Percentiles rank a stretch among this genome's conserved stretches.
phyloP scores from a whole-genome alignment of 495 filamentous ascomycete species.

The Podospora pseudoanserina region DNA sequence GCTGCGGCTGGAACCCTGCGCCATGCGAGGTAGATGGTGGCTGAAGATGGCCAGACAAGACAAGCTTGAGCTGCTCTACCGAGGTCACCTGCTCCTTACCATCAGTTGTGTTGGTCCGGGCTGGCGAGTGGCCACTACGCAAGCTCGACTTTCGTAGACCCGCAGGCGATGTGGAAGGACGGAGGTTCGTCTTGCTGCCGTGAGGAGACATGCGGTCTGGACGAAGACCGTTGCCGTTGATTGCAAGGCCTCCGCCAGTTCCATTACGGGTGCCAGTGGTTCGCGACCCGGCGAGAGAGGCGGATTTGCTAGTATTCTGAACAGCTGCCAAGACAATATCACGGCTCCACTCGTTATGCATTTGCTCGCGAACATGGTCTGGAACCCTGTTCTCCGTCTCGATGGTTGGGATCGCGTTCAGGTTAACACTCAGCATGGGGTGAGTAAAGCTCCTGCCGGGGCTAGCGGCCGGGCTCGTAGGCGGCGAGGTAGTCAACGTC shows the following conservation, averaged over 20 bases:
- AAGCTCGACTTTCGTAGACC: conserved; percentile 42
- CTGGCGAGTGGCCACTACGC: conserved; percentile 47
- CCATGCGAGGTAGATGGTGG: conserved; percentile 29
- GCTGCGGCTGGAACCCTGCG: conserved; percentile 6
- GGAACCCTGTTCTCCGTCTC: conserved; percentile 39
- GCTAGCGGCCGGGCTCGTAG: conserved; percentile 65
- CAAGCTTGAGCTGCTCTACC: conserved; percentile 82
- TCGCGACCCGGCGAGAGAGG: conserved; percentile 70
- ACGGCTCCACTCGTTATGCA: conserved; percentile 68
- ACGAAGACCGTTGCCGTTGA: conserved; percentile 52
- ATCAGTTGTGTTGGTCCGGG: conserved; percentile 53
- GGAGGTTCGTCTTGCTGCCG: conserved; percentile 40
- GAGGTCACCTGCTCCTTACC: conserved; percentile 64
- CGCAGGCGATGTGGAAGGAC: conserved; percentile 39
- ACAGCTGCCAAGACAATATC: conserved; percentile 64
- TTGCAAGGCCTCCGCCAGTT: conserved; percentile 49
- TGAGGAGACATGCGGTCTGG: conserved; percentile 37
- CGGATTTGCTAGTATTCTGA: conserved; percentile 62
- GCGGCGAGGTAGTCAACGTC: conserved; percentile 52
- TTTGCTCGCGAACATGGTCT: conserved; percentile 60
- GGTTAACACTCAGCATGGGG: conserved; percentile 51
- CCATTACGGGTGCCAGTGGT: conserved; percentile 48
- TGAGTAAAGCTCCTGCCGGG: conserved; percentile 63
- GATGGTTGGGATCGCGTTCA: conserved; percentile 36
- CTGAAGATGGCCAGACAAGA: conserved; percentile 53